A percentile compares a stretch with the other conserved stretches of the same genome.
These are phyloP conservation scores for Yarrowia bubula DNA, from an alignment of 805 yeast genomes.

Conservation along the genomic window DNA sequence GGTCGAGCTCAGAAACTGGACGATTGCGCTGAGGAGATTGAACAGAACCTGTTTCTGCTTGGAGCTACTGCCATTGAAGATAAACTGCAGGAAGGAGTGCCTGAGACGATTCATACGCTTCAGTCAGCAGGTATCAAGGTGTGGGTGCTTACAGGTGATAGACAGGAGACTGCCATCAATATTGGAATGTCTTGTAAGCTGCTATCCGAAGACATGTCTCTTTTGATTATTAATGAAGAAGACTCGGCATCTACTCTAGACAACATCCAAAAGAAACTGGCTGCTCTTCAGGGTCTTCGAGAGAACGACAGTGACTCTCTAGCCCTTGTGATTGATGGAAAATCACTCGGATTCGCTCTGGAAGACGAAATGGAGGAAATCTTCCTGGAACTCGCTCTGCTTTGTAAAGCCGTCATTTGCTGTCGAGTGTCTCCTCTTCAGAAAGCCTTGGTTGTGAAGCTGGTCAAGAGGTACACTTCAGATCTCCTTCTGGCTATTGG, in stretches of 20 bases:
- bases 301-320: slow-evolving; percentile 62
- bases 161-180: slow-evolving; percentile 97
- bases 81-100: slow-evolving; percentile 96
- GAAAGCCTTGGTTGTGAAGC: slow-evolving; percentile 90
- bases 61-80: slow-evolving; percentile 99
- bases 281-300: slow-evolving; percentile 56
- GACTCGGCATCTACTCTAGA: slow-evolving; percentile 69
- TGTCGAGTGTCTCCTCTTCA: slow-evolving; percentile 98
- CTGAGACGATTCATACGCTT: slow-evolving; percentile 91
- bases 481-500: slow-evolving; percentile 85
- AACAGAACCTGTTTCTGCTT: slow-evolving; percentile 68
- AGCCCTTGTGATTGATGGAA: slow-evolving; percentile 93
- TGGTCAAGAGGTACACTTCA: slow-evolving; percentile 80
- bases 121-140: slow-evolving; percentile 96
- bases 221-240: slow-evolving; percentile 85
- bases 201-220: slow-evolving; percentile 92
- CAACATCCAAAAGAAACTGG: slow-evolving; percentile 71
- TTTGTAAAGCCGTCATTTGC: slow-evolving; percentile 94
- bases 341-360: slow-evolving; percentile 80
- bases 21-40: slow-evolving; percentile 85
- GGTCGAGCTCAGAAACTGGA: slow-evolving; percentile 76
- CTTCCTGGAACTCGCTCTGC: slow-evolving; percentile 72
- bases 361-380: slow-evolving; percentile 76
- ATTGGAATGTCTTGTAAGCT: slow-evolving; percentile 98
- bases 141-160: slow-evolving; percentile 98